Conservation (phyloP, 2,329 filamentous ascomycete genomes). For the Pseudonectria foliicola region DNA sequence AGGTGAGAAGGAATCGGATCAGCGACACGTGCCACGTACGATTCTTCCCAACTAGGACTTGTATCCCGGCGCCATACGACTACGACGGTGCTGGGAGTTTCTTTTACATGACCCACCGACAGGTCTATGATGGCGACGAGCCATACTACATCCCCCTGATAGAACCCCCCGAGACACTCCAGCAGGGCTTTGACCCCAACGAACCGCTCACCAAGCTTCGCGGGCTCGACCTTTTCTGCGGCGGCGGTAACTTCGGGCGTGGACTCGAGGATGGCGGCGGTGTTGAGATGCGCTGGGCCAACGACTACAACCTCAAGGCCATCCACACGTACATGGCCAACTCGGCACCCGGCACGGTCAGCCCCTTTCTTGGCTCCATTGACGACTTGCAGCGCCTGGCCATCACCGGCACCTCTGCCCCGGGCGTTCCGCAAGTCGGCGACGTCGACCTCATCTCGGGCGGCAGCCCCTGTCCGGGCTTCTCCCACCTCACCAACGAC, state of each 20-base stretch:
- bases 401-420: slow-evolving; percentile 41
- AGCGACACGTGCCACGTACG: slow-evolving; percentile 53
- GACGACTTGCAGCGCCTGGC: slow-evolving; percentile 57
- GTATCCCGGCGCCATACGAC: slow-evolving; percentile 57
- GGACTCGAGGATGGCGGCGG: slow-evolving; percentile 66
- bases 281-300: slow-evolving; percentile 57
- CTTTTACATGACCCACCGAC: slow-evolving; percentile 52
- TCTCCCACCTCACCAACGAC: slow-evolving; percentile 56
- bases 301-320: slow-evolving; percentile 58
- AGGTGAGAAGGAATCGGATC: slow-evolving; percentile 35
- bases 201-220: slow-evolving; percentile 34
- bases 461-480: slow-evolving; percentile 73
- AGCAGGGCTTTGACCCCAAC: slow-evolving; percentile 49
- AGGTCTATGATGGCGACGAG: slow-evolving; percentile 2
- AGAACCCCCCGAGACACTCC: slow-evolving; percentile 30
- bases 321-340: slow-evolving; percentile 73
- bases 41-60: slow-evolving; percentile 37
- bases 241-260: slow-evolving; percentile 69
- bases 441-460: slow-evolving; percentile 63
- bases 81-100: slow-evolving; percentile 57
- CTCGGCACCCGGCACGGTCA: slow-evolving; percentile 29
- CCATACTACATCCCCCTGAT: slow-evolving; percentile 29
- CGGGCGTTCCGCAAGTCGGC: slow-evolving; percentile 49
- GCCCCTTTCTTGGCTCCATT: slow-evolving; percentile 63
- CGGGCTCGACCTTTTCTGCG: slow-evolving; percentile 69